Evolutionary conservation across 441 rosid species (phyloP).

Genomic region (Raphanus hybrid): DNA sequence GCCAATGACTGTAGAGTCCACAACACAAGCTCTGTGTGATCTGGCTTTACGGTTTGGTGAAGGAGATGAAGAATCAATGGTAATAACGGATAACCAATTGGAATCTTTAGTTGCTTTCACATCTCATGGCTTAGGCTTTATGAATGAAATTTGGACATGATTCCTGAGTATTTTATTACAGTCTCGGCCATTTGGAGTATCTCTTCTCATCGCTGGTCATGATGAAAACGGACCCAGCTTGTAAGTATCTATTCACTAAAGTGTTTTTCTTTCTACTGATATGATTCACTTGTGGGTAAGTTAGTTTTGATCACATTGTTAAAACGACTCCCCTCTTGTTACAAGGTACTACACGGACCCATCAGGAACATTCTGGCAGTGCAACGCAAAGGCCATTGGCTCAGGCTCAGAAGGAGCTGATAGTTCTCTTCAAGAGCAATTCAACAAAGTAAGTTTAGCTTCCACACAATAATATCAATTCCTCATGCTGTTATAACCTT

Average conservation of each 20-base stretch:
- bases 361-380: slow-evolving; percentile 99
- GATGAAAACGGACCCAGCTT: slow-evolving; percentile 98
- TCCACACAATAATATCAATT: neutral
- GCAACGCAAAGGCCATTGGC: slow-evolving; percentile 98
- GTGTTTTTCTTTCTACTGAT: neutral
- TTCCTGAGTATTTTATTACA: slow-evolving; percentile 42
- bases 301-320: neutral
- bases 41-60: slow-evolving; percentile 94
- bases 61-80: slow-evolving; percentile 99
- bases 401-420: slow-evolving; percentile 99
- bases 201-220: slow-evolving; percentile 98
- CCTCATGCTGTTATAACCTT: neutral
- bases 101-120: slow-evolving; percentile 10
- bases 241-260: slow-evolving; percentile 51
- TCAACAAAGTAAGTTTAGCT: slow-evolving; percentile 71
- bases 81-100: slow-evolving; percentile 39
- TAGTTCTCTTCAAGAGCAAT: slow-evolving; percentile 95
- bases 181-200: slow-evolving; percentile 99
- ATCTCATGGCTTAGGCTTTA: neutral
- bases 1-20: neutral
- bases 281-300: neutral
- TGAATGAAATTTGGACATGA: neutral
- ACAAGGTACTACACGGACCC: slow-evolving; percentile 93
- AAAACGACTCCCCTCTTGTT: slow-evolving; percentile 8
- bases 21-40: slow-evolving; percentile 93